Evolutionary conservation across 768 basidiomycete genomes (phyloP), one percentile per base, ranked within the genome.

Genomic region (Lepiota venenata): DNA sequence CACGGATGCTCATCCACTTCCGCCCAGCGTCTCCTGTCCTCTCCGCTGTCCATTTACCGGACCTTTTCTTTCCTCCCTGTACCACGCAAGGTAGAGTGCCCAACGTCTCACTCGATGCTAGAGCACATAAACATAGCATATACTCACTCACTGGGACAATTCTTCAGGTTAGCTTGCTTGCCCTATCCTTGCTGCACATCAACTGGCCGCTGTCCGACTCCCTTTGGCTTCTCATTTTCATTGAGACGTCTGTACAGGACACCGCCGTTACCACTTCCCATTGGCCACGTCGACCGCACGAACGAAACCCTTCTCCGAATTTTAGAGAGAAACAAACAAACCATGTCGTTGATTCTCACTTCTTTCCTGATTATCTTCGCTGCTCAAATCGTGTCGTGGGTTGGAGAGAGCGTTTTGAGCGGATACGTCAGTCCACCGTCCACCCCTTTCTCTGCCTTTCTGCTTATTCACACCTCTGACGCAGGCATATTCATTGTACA

Each of bases 341-440:
- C 22, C 44, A 92, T 93, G 90, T 81, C 89, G 58, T 81, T 95
- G 53, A 83, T 93, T 39, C 62, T 93, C 52, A 81, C 89, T 21
- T 89, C 96, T 57, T 92, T 98, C 65, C 68, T 78, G 15, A 79
- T 94, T 50, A 91, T 91, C 29, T 84, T 96, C 62, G 58, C 91
- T 50, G 88, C 90, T 2, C 87, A 95, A 67, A 76, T 93, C 61
- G 80, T 96, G 57, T 81, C 86, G 46, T 95, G 93, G 93, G 80
- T 96, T 48, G 94, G 94, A 42, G 81, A 93, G 66, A 80, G 87
- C 16, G 91, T 93, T 20, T 77, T 98, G 18, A 76, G 88, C 52
- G 89, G 93, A 49, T 66, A 86, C 53, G 94, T 95, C 62, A 58
- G 91, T 81, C 50, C 11, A 11, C 47, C n/a, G n/a, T n/a, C n/a